Evolutionary conservation across 352 stramenopile species (phyloP).

Genomic region (Thalassiosira allenii): DNA sequence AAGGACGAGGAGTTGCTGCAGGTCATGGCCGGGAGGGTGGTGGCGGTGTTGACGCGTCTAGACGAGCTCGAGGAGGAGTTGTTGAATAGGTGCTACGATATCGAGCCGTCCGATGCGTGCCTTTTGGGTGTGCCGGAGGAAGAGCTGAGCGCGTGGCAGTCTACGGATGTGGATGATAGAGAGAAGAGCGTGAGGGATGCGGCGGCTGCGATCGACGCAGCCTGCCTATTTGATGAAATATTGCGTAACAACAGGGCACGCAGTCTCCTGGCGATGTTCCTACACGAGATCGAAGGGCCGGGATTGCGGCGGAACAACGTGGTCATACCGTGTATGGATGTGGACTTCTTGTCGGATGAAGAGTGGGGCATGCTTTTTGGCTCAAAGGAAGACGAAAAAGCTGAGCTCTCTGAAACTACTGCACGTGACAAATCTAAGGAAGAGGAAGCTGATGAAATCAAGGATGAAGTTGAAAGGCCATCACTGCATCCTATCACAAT

Average conservation of each 20-base stretch:
- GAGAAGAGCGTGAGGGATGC: constrained; percentile 5
- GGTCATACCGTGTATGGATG: constrained; percentile 57
- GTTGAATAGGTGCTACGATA: constrained; percentile 23
- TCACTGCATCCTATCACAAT: constrained; percentile 58
- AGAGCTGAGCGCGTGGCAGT: constrained; percentile 47
- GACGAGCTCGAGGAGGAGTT: constrained; percentile 59
- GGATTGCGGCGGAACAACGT: constrained; percentile 56
- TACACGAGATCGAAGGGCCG: constrained; percentile 61
- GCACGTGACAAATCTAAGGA: constrained; percentile 2
- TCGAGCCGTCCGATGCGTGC: not conserved
- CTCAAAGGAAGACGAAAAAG: not conserved
- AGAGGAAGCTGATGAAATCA: not conserved
- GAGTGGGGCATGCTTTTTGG: constrained; percentile 46
- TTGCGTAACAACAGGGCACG: constrained; percentile 46
- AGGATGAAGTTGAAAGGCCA: constrained; percentile 10
- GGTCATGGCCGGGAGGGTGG: constrained; percentile 44
- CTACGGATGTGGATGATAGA: constrained; percentile 1
- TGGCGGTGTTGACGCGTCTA: constrained; percentile 40
- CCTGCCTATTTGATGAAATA: constrained; percentile 48
- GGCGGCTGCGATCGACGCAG: constrained; percentile 46
- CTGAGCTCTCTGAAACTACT: not conserved
- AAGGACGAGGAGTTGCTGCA: constrained; percentile 32
- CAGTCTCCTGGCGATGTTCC: constrained; percentile 56
- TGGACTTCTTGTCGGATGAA: constrained; percentile 57
- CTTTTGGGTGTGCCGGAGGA: constrained; percentile 36